These are phyloP conservation scores for Fusarium duplospermum DNA, from an alignment of 2,329 filamentous ascomycete species.

Conservation along the genomic window DNA sequence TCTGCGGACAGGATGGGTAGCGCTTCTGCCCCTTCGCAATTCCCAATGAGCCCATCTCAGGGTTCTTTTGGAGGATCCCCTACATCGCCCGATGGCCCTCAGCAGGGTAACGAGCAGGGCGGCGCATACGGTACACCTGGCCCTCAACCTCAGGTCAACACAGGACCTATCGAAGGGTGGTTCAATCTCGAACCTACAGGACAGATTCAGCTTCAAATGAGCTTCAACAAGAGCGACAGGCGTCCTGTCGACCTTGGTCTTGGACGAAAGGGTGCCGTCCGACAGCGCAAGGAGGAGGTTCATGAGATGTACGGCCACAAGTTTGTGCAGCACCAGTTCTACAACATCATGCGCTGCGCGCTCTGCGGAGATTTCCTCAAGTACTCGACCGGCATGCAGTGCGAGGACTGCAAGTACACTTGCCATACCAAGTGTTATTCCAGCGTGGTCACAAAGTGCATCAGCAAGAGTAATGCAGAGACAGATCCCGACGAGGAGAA, in stretches of 20 bases:
- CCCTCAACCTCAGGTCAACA: constrained; percentile 63
- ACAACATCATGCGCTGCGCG: constrained; percentile 99
- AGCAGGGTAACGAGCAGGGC: constrained; percentile 46
- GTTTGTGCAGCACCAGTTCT: constrained; percentile 98
- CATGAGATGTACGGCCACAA: constrained; percentile 99
- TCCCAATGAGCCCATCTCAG: constrained; percentile 66
- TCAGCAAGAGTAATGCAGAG: constrained; percentile 98
- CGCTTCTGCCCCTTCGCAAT: constrained; percentile 59
- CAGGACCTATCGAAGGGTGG: constrained; percentile 86
- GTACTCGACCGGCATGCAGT: constrained; percentile 98
- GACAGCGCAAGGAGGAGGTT: constrained; percentile 97
- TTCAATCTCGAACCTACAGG: constrained; percentile 96
- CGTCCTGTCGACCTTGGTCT: constrained; percentile 89
- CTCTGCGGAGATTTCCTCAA: constrained; percentile 98
- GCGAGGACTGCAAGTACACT: constrained; percentile 99
- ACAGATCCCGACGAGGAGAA: constrained; percentile 99
- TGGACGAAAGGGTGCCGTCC: constrained; percentile 93
- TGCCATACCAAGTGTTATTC: constrained; percentile 98
- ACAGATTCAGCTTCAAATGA: constrained; percentile 89
- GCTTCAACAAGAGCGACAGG: constrained; percentile 91
- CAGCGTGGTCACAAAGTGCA: constrained; percentile 98
- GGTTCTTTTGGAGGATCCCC: constrained; percentile 58
- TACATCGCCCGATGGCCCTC: constrained; percentile 52
- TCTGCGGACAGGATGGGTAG: constrained; percentile 94
- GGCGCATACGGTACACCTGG: constrained; percentile 50